Evolutionary conservation across 192 early-diverging fungal species (phyloP).

Genomic region (Umbelopsis vinacea): DNA sequence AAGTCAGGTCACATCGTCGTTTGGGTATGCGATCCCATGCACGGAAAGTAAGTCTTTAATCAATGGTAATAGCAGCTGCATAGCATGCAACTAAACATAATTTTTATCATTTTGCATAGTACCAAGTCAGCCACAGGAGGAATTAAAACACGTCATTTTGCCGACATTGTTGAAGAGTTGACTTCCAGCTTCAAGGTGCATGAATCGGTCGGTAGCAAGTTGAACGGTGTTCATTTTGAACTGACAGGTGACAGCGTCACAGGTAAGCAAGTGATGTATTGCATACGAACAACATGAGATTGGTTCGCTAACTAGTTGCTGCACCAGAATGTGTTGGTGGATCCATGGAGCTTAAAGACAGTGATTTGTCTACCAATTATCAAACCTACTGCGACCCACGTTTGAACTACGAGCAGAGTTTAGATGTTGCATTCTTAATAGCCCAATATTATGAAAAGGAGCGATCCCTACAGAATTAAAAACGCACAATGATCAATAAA

Average conservation of each 20-base stretch:
- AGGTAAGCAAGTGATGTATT: slow-evolving; percentile 38
- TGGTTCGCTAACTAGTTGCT: neutral
- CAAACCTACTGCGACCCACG: slow-evolving; percentile 97
- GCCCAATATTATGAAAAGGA: slow-evolving; percentile 82
- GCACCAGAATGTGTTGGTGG: slow-evolving; percentile 89
- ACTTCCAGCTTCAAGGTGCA: slow-evolving; percentile 85
- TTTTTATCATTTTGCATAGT: slow-evolving; percentile 31
- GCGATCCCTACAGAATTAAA: slow-evolving; percentile 30
- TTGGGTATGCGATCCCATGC: slow-evolving; percentile 98
- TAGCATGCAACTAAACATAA: neutral
- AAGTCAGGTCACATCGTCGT: slow-evolving; percentile 85
- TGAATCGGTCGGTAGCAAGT: slow-evolving; percentile 65
- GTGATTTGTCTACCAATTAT: slow-evolving; percentile 87
- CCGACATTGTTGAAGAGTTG: slow-evolving; percentile 89
- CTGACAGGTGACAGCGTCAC: slow-evolving; percentile 97
- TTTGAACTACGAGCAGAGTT: slow-evolving; percentile 95
- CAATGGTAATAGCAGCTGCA: neutral
- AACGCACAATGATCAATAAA: neutral
- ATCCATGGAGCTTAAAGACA: slow-evolving; percentile 90
- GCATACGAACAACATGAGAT: neutral
- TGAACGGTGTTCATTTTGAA: slow-evolving; percentile 97
- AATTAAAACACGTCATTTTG: slow-evolving; percentile 90
- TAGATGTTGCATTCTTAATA: slow-evolving; percentile 97
- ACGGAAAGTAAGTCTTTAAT: slow-evolving; percentile 77
- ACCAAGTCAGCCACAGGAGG: slow-evolving; percentile 82